phyloP scores from a whole-genome alignment of 257 asterid species.

The Gentiana macrophylla region DNA sequence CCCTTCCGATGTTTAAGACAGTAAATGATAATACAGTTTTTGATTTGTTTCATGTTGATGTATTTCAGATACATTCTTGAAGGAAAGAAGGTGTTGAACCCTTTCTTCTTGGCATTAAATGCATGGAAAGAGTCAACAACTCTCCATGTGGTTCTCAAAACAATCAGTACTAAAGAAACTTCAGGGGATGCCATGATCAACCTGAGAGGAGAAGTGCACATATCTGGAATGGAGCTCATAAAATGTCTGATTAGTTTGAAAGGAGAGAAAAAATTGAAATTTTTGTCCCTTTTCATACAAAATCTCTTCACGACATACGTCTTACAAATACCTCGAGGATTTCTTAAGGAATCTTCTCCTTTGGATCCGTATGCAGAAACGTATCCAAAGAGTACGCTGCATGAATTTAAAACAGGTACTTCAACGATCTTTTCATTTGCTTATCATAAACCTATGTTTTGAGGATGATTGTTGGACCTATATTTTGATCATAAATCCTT shows the following conservation, averaged over 20 bases:
- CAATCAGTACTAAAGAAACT: constrained; percentile 13
- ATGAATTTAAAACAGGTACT: constrained; percentile 38
- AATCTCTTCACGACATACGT: constrained; percentile 38
- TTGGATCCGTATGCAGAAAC: constrained; percentile 10
- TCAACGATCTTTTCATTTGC: not conserved
- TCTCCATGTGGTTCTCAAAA: constrained; percentile 28
- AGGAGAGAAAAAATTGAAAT: constrained; percentile 22
- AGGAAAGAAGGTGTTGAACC: constrained; percentile 52
- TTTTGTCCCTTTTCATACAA: constrained; percentile 18
- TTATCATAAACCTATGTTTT: not conserved
- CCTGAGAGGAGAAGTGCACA: constrained; percentile 33
- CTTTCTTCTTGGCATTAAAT: constrained; percentile 27
- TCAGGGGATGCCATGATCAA: constrained; percentile 11
- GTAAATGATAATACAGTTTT: no score
- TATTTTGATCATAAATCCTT: not conserved
- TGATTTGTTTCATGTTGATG: not conserved
- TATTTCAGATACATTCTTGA: constrained; percentile 44
- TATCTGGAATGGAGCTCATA: constrained; percentile 32
- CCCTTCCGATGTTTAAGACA: no score
- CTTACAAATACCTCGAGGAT: constrained; percentile 29
- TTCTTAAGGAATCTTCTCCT: constrained; percentile 8
- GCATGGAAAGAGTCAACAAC: constrained; percentile 48
- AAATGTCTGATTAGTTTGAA: constrained; percentile 18
- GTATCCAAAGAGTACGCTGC: constrained; percentile 25
- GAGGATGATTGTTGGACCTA: not conserved